Percentiles rank a stretch among this genome's conserved stretches.
Evolutionary conservation across 306 rosid species (phyloP).

Genomic region (Pterocarpus santalinus): DNA sequence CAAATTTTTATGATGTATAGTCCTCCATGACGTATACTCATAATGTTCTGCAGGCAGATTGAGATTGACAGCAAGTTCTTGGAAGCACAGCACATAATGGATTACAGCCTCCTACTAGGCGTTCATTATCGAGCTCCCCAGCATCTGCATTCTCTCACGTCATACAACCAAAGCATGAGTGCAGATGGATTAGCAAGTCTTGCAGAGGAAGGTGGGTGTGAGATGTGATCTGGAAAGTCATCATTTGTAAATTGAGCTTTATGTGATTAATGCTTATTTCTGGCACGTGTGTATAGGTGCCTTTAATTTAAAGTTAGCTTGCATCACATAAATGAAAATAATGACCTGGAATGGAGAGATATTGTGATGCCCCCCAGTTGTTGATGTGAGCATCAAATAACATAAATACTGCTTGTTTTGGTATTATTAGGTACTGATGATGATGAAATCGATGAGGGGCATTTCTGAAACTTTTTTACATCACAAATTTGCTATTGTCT

Average conservation of each 20-base stretch:
- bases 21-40: background rate
- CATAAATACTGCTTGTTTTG: slow-evolving; percentile 33
- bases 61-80: slow-evolving; percentile 91
- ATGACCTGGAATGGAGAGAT: slow-evolving; percentile 36
- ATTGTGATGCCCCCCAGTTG: background rate
- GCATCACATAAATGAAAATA: slow-evolving; percentile 18
- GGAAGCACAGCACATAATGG: slow-evolving; percentile 95
- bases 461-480: too few relatives aligned
- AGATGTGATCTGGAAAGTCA: slow-evolving; percentile 23
- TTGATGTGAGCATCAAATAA: slow-evolving; percentile 33
- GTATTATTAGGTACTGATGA: slow-evolving; percentile 20
- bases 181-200: slow-evolving; percentile 84
- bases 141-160: slow-evolving; percentile 60
- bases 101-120: slow-evolving; percentile 95
- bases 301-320: slow-evolving; percentile 9
- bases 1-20: slow-evolving; percentile 16
- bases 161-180: slow-evolving; percentile 56
- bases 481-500: too few relatives aligned
- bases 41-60: slow-evolving; percentile 73
- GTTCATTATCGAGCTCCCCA: slow-evolving; percentile 99
- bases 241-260: slow-evolving; percentile 22
- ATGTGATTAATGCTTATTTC: slow-evolving; percentile 23
- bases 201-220: slow-evolving; percentile 88
- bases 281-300: background rate
- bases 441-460: slow-evolving; percentile 9